phyloP scores from a whole-genome alignment of 805 yeast genomes.

The Teunomyces kruisii region DNA sequence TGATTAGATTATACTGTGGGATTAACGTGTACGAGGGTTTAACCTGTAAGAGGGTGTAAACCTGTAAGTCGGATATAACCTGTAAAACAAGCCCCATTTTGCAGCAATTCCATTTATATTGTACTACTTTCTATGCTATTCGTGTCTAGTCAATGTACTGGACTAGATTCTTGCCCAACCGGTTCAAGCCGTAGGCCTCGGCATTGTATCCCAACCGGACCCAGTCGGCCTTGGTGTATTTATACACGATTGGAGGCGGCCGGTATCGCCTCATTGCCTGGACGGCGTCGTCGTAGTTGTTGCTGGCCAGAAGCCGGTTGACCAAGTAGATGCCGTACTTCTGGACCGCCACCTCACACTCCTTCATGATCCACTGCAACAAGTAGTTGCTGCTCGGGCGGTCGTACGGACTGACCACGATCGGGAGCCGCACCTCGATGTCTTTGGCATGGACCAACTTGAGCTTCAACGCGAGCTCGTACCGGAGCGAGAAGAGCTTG shows the following conservation, averaged over 20 bases:
- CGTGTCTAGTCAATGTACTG: constrained; percentile 26
- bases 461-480: constrained; percentile 49
- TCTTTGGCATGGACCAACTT: constrained; percentile 51
- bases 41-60: neutral
- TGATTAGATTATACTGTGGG: neutral
- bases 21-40: no score
- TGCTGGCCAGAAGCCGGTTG: constrained; percentile 16
- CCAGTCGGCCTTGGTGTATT: constrained; percentile 36
- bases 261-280: constrained; percentile 19
- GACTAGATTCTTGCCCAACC: constrained; percentile 16
- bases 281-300: constrained; percentile 21
- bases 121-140: neutral
- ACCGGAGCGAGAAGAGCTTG: constrained; percentile 49
- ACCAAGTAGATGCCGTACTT: constrained; percentile 33
- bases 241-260: constrained; percentile 29
- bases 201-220: constrained; percentile 37
- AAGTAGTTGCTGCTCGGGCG: constrained; percentile 47
- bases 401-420: constrained; percentile 56
- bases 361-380: constrained; percentile 52
- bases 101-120: neutral
- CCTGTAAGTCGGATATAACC: neutral
- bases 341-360: constrained; percentile 46
- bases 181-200: constrained; percentile 28
- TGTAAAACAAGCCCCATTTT: neutral
- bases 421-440: constrained; percentile 49